Base-by-base conservation (phyloP, 208 protist genomes). In the Entamoeba invadens region DNA sequence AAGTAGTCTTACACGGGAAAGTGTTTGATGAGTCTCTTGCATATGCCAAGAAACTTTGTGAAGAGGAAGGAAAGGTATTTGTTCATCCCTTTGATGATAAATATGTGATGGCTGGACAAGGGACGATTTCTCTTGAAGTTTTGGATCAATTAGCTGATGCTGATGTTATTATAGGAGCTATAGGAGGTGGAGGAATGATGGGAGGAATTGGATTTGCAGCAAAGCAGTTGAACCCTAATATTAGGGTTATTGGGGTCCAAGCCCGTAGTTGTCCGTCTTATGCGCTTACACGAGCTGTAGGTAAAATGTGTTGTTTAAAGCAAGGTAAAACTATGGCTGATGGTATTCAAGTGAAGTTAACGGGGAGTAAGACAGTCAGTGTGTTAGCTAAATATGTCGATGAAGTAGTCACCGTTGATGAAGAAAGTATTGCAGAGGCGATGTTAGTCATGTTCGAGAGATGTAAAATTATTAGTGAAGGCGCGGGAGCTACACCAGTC, bases 131-230 rank as follows among this genome's bases (percentile, higher is more conserved):
- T 87, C 50, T 46, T 91, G 45, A 51, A 4, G 18, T 93, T 38
- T 45, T 35, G 25, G 38, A 91, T 21, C 10, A 51, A 21, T 68
- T n/a, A 87, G 10, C 3, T 31, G 12, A 72, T 46, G 2, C 45
- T 77, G 93, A 94, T 46, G n/a, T 18, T 93, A 12, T 94, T 16
- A 3, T 94, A 42, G 87, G 92, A 46, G 50, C 44, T 45, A 44
- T 94, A 46, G 93, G 93, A 45, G 93, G 93, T 45, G 93, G 93
- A 46, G 93, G 93, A 72, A 6, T 94, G 3, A 94, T 94, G 5
- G 25, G 35, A 21, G 72, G 87, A 42, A 68, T 93, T 47, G 31
- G 25, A 47, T 42, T 77, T n/a, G 92, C 92, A 47, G 21, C 35
- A 45, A 92, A 93, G 18, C 4, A 87, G 46, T 16, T 92, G 2